A percentile compares a stretch with the other conserved stretches of the same genome.
Conservation (phyloP, 2,329 filamentous ascomycete genomes). For the Neurospora crassa region DNA sequence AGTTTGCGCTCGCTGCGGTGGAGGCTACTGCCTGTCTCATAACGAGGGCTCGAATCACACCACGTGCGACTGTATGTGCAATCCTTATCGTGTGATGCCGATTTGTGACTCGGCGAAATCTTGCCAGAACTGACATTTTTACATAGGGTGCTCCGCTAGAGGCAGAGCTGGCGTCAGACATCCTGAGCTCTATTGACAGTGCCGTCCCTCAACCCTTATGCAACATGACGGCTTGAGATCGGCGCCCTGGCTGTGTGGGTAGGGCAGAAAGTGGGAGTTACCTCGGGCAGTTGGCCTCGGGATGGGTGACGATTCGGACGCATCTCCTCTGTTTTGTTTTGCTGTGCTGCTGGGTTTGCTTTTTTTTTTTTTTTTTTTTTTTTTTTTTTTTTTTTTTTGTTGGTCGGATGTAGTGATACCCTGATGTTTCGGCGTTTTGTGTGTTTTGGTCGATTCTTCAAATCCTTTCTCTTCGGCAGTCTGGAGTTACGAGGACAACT, state of each 20-base stretch:
- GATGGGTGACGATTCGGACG: background rate
- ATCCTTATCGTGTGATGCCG: no score
- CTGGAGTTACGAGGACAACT: background rate
- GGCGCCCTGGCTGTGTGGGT: background rate
- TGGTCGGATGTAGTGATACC: background rate
- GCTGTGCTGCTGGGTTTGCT: background rate
- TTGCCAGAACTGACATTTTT: no score
- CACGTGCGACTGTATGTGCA: constrained; percentile 14
- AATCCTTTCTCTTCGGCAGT: background rate
- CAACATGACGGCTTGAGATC: background rate
- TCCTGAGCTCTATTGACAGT: background rate
- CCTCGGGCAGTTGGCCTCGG: background rate
- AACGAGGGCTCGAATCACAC: constrained; percentile 71
- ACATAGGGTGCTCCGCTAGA: background rate
- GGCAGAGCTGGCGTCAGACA: background rate
- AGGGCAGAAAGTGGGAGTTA: background rate
- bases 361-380: no score
- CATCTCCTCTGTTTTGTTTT: background rate
- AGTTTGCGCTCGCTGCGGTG: constrained; percentile 61
- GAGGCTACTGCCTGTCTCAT: constrained; percentile 75
- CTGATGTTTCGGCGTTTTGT: background rate
- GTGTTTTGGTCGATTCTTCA: background rate
- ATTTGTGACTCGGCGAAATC: no score
- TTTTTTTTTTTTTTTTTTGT: background rate
- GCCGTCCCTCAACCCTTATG: background rate